Conservation (phyloP, 2,329 filamentous ascomycete genomes). For the Arthroderma uncinatum region DNA sequence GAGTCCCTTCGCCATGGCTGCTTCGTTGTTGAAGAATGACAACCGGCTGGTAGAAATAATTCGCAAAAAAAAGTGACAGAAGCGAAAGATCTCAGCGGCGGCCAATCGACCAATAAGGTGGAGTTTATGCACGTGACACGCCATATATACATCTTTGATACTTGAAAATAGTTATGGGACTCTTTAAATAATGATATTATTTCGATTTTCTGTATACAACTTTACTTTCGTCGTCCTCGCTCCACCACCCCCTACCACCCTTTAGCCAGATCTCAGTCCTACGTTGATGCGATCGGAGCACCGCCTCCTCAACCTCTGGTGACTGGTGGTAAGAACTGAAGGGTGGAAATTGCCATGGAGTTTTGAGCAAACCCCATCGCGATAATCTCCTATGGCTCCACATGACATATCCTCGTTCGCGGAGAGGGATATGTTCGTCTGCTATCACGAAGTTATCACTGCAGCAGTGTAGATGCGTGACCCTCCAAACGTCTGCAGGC, state of each 20-base stretch:
- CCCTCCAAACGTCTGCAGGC: background rate
- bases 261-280: background rate
- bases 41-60: background rate
- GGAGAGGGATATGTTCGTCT: background rate
- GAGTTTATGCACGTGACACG: no score
- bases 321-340: background rate
- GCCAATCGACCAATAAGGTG: no score
- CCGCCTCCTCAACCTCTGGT: background rate
- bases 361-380: slow-evolving; percentile 8
- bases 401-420: slow-evolving; percentile 11
- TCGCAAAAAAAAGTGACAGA: background rate
- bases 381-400: slow-evolving; percentile 8
- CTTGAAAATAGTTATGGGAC: no score
- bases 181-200: no score
- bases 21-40: background rate
- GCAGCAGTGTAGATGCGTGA: background rate
- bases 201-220: no score
- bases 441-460: background rate
- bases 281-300: background rate
- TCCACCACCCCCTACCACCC: slow-evolving; percentile 8
- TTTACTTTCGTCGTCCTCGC: slow-evolving; percentile 5
- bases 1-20: slow-evolving; percentile 71
- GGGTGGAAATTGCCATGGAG: background rate
- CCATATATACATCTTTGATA: no score
- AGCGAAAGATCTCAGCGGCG: background rate